Evolutionary conservation across 225 moss, liverwort and hornwort genomes (phyloP), one percentile per base, ranked within the genome.

Genomic region (Sphagnum tenellum): DNA sequence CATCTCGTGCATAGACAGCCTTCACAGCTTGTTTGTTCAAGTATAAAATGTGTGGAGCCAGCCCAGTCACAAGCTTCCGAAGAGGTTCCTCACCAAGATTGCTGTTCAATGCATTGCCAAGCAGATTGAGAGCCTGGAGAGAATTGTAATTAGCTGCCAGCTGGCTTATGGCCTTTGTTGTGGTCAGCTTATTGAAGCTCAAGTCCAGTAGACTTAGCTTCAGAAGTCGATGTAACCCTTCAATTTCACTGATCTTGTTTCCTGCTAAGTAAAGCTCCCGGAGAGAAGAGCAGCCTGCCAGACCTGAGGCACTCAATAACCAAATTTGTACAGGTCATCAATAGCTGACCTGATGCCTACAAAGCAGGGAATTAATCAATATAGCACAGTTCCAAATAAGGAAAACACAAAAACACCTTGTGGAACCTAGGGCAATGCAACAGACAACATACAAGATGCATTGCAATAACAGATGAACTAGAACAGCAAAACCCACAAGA

Each of bases 171-270:
- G 88, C 81, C 64, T 89, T 92, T 2, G 73, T 77, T 8, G 91
- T 80, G 3, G 76, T 76, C 52, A 95, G 67, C 74, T 89, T 96
- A 61, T 96, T 96, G 62, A 81, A 87, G 75, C 89, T 86, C 73
- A 96, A 63, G 63, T 96, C 95, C 61, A 92, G 73, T 56, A 86
- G 79, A 61, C 80, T 81, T 3, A 96, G 68, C 62, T 96, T 96
- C 59, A 91, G 78, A 0, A 96, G 67, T 10, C 95, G 88, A 62
- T 91, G 92, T 9, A 96, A 69, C 53, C 91, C 94, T 75, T 95
- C 94, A 49, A 95, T 88, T 64, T 95, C 94, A 63, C 94, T 95
- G 46, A 95, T 79, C 73, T 89, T 95, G 71, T 95, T 95, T 57
- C 86, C 92, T 50, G 78, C 78, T 73, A 95, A 59, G 63, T 96